These are phyloP conservation scores for Aegilops longissima DNA, from an alignment of 176 grass and related monocot genomes.

Conservation along the genomic window DNA sequence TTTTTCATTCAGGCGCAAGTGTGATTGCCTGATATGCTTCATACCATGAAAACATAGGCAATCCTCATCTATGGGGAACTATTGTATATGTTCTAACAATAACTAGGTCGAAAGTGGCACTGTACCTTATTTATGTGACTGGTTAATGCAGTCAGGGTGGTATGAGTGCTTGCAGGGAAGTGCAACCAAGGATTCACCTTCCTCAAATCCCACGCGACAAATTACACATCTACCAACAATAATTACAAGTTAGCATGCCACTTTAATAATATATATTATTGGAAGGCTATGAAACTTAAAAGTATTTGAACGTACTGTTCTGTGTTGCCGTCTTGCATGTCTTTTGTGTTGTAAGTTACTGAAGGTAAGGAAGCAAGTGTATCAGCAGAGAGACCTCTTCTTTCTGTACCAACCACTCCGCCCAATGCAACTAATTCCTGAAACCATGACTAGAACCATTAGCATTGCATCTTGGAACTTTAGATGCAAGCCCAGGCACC, in stretches of 20 bases:
- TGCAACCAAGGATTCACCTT: slow-evolving; percentile 80
- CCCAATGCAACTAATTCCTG: slow-evolving; percentile 96
- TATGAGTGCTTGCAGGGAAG: slow-evolving; percentile 93
- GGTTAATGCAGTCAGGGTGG: slow-evolving; percentile 82
- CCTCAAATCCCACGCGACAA: slow-evolving; percentile 89
- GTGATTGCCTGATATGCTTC: background rate
- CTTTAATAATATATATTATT: slow-evolving; percentile 18
- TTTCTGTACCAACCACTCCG: slow-evolving; percentile 87
- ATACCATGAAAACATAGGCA: background rate
- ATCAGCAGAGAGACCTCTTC: slow-evolving; percentile 78
- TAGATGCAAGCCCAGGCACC: background rate
- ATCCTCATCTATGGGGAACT: background rate
- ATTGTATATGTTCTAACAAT: slow-evolving; percentile 2
- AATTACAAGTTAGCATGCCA: slow-evolving; percentile 8
- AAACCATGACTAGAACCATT: slow-evolving; percentile 30
- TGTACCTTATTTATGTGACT: slow-evolving; percentile 96
- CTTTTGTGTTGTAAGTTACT: slow-evolving; percentile 76
- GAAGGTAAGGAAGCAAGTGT: slow-evolving; percentile 86
- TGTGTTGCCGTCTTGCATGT: slow-evolving; percentile 70
- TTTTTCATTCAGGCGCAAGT: background rate
- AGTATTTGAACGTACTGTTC: slow-evolving; percentile 73
- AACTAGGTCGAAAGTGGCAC: background rate
- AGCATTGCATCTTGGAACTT: slow-evolving; percentile 17
- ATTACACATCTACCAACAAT: slow-evolving; percentile 77
- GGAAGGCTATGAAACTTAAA: slow-evolving; percentile 24